Conservation (phyloP, 2,329 filamentous ascomycete genomes). For the Kalmusia sp. region DNA sequence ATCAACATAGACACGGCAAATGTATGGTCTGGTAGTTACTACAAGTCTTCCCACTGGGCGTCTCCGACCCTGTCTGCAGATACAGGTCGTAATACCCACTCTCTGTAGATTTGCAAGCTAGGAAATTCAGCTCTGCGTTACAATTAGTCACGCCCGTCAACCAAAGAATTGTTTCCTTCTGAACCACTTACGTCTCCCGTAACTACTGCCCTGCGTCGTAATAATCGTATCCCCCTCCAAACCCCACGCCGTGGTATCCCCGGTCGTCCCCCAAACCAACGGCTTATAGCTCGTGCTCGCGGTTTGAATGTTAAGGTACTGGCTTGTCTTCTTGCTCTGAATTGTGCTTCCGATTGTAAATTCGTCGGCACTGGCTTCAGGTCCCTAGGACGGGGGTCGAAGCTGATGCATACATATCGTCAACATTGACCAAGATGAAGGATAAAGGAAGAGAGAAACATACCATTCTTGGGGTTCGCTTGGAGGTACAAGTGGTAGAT, state of each 20-base stretch:
- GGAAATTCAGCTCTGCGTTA: slow-evolving; percentile 59
- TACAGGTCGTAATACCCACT: slow-evolving; percentile 59
- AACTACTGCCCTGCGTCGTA: slow-evolving; percentile 53
- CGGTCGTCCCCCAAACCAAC: slow-evolving; percentile 53
- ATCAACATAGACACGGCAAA: slow-evolving; percentile 57
- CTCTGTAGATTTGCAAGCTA: slow-evolving; percentile 54
- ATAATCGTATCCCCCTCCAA: slow-evolving; percentile 59
- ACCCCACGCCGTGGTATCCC: slow-evolving; percentile 58
- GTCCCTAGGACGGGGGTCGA: slow-evolving; percentile 59
- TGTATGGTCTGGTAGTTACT: slow-evolving; percentile 64
- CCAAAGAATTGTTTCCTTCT: background rate
- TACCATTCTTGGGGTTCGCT: slow-evolving; percentile 52
- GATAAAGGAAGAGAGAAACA: background rate
- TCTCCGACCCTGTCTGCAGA: slow-evolving; percentile 60
- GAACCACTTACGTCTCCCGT: slow-evolving; percentile 52
- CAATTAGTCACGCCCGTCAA: slow-evolving; percentile 1
- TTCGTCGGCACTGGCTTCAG: slow-evolving; percentile 57
- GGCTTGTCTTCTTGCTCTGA: slow-evolving; percentile 56
- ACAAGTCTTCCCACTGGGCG: slow-evolving; percentile 58
- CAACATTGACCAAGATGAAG: background rate
- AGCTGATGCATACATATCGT: slow-evolving; percentile 20
- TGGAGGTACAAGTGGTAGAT: slow-evolving; percentile 64
- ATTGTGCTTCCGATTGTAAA: slow-evolving; percentile 60
- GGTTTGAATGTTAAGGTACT: slow-evolving; percentile 57
- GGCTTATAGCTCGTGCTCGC: slow-evolving; percentile 60